phyloP scores from a whole-genome alignment of 371 early-diverging fungal genomes.

The Rhizopus sp. region DNA sequence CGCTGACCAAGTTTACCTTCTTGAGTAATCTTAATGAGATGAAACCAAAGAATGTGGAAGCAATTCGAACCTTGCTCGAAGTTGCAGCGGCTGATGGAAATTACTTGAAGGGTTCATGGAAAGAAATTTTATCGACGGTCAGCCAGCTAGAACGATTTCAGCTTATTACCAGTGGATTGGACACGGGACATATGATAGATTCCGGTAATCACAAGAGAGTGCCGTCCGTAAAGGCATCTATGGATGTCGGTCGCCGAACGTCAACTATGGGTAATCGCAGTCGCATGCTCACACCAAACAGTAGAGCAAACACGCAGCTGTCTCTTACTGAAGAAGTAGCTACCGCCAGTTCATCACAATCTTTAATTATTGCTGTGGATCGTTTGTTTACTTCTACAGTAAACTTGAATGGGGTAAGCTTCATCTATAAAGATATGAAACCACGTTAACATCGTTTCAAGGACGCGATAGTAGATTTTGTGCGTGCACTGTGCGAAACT shows the following conservation, averaged over 20 bases:
- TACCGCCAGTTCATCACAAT: conserved; percentile 61
- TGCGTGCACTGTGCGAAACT: conserved; percentile 80
- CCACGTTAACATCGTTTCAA: conserved; percentile 1
- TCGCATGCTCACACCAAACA: conserved; percentile 14
- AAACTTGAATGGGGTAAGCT: conserved; percentile 49
- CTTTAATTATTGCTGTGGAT: conserved; percentile 79
- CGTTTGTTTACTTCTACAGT: conserved; percentile 74
- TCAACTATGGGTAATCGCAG: conserved; percentile 26
- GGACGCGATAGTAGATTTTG: conserved; percentile 88
- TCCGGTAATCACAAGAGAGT: conserved; percentile 32
- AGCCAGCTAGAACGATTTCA: conserved; percentile 85
- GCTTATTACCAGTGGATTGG: conserved; percentile 56
- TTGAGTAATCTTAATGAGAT: conserved; percentile 79
- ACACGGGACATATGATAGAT: conserved; percentile 39
- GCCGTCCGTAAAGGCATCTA: conserved; percentile 18
- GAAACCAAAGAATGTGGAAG: conserved; percentile 88
- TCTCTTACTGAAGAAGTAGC: conserved; percentile 55
- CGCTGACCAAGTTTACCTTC: conserved; percentile 85
- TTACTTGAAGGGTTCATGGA: conserved; percentile 86
- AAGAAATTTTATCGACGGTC: conserved; percentile 85
- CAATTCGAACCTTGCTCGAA: conserved; percentile 81
- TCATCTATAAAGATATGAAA: not conserved
- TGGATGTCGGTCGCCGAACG: conserved; percentile 39
- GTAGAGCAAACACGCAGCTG: conserved; percentile 37
- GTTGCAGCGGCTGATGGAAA: conserved; percentile 85